A percentile compares a stretch with the other conserved stretches of the same genome.
Conservation (phyloP, 768 basidiomycete genomes). For the Naganishia vaughanmartiniae region DNA sequence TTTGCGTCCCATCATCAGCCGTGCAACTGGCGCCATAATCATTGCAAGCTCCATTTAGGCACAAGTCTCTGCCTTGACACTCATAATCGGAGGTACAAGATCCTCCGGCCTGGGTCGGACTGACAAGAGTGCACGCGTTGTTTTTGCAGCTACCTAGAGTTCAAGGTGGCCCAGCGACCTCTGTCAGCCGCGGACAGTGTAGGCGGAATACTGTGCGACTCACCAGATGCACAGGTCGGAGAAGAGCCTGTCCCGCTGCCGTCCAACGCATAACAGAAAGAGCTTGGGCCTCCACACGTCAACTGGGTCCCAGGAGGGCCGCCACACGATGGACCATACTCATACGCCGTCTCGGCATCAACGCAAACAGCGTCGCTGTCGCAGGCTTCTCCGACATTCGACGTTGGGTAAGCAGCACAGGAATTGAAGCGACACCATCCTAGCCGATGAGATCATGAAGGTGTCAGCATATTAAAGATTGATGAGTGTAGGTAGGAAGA, state of each 20-base stretch:
- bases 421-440: not conserved
- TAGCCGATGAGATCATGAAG: not conserved
- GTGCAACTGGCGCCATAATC: not conserved
- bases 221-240: slow-evolving; percentile 5
- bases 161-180: not conserved
- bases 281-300: not conserved
- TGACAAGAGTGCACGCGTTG: not conserved
- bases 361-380: not conserved
- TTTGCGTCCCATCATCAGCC: not conserved
- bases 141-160: not conserved
- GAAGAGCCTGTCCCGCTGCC: not conserved
- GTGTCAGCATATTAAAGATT: too few relatives aligned
- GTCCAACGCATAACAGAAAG: not conserved
- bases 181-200: not conserved
- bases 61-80: not conserved
- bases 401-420: not conserved
- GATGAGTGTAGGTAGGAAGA: not conserved
- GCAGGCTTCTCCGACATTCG: not conserved
- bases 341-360: not conserved
- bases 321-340: not conserved
- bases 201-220: not conserved
- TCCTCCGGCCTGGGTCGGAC: not conserved
- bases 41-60: not conserved
- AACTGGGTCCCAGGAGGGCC: not conserved
- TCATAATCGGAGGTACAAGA: not conserved